Base-by-base conservation (phyloP, 2,329 filamentous ascomycete genomes). In the Trichoderma koningiopsis region DNA sequence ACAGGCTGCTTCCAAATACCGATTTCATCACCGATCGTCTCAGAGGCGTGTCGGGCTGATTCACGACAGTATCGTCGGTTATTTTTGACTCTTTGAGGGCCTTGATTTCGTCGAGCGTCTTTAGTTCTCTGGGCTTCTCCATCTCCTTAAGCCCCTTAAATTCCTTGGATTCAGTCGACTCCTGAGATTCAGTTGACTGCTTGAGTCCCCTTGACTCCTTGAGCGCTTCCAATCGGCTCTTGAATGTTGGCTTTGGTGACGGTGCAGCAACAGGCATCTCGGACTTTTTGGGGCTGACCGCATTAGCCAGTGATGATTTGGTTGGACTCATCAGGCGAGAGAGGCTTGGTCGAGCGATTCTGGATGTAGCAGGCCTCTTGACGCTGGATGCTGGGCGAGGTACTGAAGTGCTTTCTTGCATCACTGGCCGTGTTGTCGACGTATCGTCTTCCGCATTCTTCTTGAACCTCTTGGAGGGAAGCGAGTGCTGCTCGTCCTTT, bases 241-340 rank as follows among this genome's bases (percentile, higher is more conserved):
- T 72, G 31, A 81, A 69, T 61, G 77, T 78, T 5, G 81, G 79
- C 75, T 87, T 89, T 1, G 85, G 85, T 16, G 79, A 83, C 71
- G 81, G 85, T 75, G 73, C 83, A 74, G 75, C 79, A 71, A 78
- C 75, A 61, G 74, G 75, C 19, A 75, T 71, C 2, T 77, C 76
- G 0, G 76, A 71, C 61, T 77, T 80, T 40, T 64, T 70, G 5
- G 72, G 70, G n/a, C 71, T 68, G 22, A 73, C 72, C 1, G 69
- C 35, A 14, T 90, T 89, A 40, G 89, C 87, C 63, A 92, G 79
- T 0, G 92, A 93, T 8, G 92, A 83, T 77, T 93, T 93, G 10
- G 92, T 96, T 0, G 94, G 93, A 6, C 92, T 96, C 79, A 90
- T 87, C 35, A 95, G 82, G 70, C 83, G 89, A 71, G 84, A 83